These are phyloP conservation scores for Suhomyces kilbournensis DNA, from an alignment of 805 yeast genomes.

Conservation along the genomic window DNA sequence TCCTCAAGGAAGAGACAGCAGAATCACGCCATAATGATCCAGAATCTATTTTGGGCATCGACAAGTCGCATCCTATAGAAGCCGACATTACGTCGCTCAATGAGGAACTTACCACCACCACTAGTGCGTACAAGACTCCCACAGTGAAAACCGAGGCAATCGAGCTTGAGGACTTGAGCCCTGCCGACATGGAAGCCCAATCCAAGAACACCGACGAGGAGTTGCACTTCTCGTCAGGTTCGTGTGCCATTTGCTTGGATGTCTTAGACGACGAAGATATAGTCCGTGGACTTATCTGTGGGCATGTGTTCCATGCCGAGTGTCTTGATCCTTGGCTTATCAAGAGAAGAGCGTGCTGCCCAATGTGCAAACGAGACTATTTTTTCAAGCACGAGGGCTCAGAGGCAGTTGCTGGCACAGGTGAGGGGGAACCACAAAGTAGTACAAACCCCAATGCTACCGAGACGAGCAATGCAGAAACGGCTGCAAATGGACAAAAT, in stretches of 20 bases:
- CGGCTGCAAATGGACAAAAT: background rate
- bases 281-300: slow-evolving; percentile 75
- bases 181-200: slow-evolving; percentile 6
- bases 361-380: slow-evolving; percentile 75
- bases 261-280: slow-evolving; percentile 55
- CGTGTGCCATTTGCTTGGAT: slow-evolving; percentile 79
- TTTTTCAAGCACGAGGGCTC: slow-evolving; percentile 28
- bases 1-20: slow-evolving; percentile 36
- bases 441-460: background rate
- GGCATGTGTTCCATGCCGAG: slow-evolving; percentile 76
- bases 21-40: background rate
- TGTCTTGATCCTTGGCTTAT: slow-evolving; percentile 84
- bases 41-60: background rate
- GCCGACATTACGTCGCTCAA: background rate
- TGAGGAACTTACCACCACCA: background rate
- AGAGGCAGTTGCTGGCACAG: slow-evolving; percentile 1
- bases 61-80: background rate
- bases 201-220: background rate
- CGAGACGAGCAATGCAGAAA: background rate
- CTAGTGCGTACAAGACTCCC: background rate
- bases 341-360: slow-evolving; percentile 74
- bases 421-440: background rate
- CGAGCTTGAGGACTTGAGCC: background rate
- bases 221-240: slow-evolving; percentile 58
- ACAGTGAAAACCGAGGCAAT: slow-evolving; percentile 14